Conservation (phyloP, 495 filamentous ascomycete genomes). For the Elasticomyces elasticus region DNA sequence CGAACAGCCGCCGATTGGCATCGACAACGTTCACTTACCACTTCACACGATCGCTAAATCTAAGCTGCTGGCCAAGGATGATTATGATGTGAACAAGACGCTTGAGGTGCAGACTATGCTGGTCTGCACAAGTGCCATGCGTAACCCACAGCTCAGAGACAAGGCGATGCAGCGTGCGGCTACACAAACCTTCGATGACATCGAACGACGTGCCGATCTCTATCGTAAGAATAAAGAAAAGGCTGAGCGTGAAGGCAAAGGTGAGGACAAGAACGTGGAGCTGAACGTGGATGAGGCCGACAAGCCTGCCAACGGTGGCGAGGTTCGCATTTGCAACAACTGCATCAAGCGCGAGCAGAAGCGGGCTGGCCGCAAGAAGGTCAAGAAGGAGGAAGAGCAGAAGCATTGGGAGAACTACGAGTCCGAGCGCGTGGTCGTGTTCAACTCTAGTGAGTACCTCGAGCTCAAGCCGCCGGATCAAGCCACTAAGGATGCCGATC, state of each 20-base stretch:
- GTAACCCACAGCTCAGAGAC: constrained; percentile 49
- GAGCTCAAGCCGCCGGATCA: constrained; percentile 59
- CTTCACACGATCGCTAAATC: constrained; percentile 83
- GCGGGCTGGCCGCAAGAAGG: constrained; percentile 77
- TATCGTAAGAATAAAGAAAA: constrained; percentile 16
- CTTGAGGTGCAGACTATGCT: constrained; percentile 71
- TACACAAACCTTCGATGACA: constrained; percentile 20
- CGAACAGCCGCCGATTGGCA: constrained; percentile 57
- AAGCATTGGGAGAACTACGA: constrained; percentile 70
- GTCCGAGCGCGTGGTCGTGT: constrained; percentile 71
- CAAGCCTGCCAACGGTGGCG: constrained; percentile 68
- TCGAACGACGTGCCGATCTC: constrained; percentile 34
- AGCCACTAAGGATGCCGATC: constrained; percentile 11
- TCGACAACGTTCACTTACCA: constrained; percentile 73
- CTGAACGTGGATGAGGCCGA: constrained; percentile 43
- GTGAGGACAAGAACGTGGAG: constrained; percentile 17
- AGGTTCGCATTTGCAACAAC: constrained; percentile 72
- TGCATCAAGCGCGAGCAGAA: constrained; percentile 84
- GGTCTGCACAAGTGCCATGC: constrained; percentile 92
- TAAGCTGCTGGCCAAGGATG: constrained; percentile 65
- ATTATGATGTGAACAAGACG: constrained; percentile 52
- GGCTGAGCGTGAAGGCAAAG: constrained; percentile 29
- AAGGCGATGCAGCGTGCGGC: constrained; percentile 59
- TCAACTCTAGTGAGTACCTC: constrained; percentile 86
- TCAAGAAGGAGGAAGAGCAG: constrained; percentile 76